These are phyloP conservation scores for Solanum dulcamara DNA, from an alignment of 257 asterid species.

Conservation along the genomic window DNA sequence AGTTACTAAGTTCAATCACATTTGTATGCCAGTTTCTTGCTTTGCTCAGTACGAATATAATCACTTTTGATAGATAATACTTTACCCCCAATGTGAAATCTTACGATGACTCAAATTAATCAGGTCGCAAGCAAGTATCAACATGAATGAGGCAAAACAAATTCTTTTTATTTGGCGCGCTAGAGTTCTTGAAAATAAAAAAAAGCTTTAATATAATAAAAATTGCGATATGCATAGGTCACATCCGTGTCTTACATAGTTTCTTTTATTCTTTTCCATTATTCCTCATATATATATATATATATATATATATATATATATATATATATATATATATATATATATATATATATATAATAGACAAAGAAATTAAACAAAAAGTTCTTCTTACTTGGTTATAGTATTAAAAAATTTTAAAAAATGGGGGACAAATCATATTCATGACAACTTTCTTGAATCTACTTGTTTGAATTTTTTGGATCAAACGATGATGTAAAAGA, in stretches of 20 bases:
- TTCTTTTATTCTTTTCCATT: neutral
- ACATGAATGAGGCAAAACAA: neutral
- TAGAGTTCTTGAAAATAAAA: neutral
- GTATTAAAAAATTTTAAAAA: neutral
- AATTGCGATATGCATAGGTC: neutral
- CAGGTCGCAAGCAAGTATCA: neutral
- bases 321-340: too few species aligned
- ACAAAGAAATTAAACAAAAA: neutral
- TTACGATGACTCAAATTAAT: neutral
- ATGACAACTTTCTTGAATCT: neutral
- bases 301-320: too few species aligned
- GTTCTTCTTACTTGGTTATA: neutral
- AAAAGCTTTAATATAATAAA: neutral
- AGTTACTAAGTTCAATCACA: neutral
- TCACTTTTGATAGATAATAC: neutral
- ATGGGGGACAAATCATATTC: neutral
- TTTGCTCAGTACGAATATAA: neutral
- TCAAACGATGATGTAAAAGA: neutral
- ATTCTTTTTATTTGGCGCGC: neutral
- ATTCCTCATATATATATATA: neutral
- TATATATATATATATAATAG: too few species aligned
- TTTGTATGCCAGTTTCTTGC: neutral
- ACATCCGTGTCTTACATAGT: neutral
- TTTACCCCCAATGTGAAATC: neutral
- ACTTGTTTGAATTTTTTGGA: neutral